Evolutionary conservation across 176 grass and related monocot species (phyloP).

Genomic region (Carex cristatella): DNA sequence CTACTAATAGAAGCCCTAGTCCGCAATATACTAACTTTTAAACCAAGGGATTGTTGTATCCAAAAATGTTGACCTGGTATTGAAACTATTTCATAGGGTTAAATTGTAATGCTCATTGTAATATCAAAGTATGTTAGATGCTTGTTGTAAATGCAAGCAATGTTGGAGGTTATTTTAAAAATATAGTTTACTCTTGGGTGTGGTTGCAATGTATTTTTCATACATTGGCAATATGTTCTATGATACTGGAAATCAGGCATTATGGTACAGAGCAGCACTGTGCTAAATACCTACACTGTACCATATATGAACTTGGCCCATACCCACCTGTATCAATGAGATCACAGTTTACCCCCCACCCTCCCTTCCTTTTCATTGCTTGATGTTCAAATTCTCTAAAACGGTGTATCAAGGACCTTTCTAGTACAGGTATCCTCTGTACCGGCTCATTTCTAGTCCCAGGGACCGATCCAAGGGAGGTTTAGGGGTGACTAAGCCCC

Average conservation of each 20-base stretch:
- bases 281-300: background rate
- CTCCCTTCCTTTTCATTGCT: background rate
- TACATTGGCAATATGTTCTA: background rate
- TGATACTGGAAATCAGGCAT: background rate
- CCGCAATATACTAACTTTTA: background rate
- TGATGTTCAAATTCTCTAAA: background rate
- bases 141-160: background rate
- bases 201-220: background rate
- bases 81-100: background rate
- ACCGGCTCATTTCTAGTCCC: background rate
- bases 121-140: background rate
- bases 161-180: background rate
- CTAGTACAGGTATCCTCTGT: background rate
- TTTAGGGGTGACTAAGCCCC: too few species aligned
- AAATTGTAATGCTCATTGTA: background rate
- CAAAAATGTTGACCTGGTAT: background rate
- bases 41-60: background rate
- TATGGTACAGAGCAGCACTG: background rate
- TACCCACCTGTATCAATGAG: background rate
- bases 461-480: too few species aligned
- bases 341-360: background rate
- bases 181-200: background rate
- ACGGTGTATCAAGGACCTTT: background rate
- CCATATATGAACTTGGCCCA: background rate
- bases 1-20: background rate